Evolutionary conservation across 176 grass and related monocot species (phyloP).

Genomic region (Hordeum vulgare): MorexV3_pseudomolecules_assembly NC_058518.1:272583877-272584376

Average conservation of each 20-base stretch:
- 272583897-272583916: conserved; percentile 96
- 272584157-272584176: conserved; percentile 99
- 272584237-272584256: conserved; percentile 94
- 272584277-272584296: conserved; percentile 98
- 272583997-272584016: conserved; percentile 95
- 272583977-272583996: conserved; percentile 6
- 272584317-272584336: conserved; percentile 7
- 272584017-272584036: conserved; percentile 90
- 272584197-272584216: conserved; percentile 99
- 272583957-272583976: conserved; percentile 7
- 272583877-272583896: conserved; percentile 94
- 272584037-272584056: conserved; percentile 85
- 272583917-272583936: conserved; percentile 91
- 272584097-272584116: conserved; percentile 14
- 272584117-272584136: not conserved
- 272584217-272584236: conserved; percentile 90
- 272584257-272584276: conserved; percentile 99
- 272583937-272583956: conserved; percentile 18
- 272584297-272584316: conserved; percentile 72
- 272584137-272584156: conserved; percentile 16
- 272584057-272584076: not conserved
- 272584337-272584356: conserved; percentile 6
- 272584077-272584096: conserved; percentile 20
- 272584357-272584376: not conserved
- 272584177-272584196: conserved; percentile 98